Percentiles rank a stretch among this genome's conserved stretches.
phyloP scores from a whole-genome alignment of 345 rosid genomes.

The Euphorbia tirucalli region DNA sequence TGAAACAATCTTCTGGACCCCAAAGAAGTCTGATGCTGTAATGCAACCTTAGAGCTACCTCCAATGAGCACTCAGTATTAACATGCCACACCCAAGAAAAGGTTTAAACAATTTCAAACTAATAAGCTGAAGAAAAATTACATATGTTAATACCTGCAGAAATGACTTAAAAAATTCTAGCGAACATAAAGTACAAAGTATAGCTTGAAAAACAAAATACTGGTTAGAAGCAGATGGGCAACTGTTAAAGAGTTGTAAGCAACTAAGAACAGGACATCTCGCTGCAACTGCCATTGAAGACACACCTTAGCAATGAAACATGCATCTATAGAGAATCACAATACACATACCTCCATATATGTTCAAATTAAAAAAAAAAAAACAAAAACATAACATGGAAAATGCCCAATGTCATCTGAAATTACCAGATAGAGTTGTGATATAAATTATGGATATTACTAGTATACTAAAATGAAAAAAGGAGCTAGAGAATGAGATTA shows the following conservation, averaged over 20 bases:
- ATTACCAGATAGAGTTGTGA: neutral
- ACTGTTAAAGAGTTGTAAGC: neutral
- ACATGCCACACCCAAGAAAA: neutral
- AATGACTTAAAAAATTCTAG: neutral
- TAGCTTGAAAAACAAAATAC: neutral
- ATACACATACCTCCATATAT: neutral
- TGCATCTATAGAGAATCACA: neutral
- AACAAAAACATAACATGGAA: neutral
- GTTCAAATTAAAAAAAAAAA: neutral
- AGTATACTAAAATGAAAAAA: neutral
- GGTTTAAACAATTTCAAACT: neutral
- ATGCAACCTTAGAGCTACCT: neutral
- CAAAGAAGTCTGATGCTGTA: neutral
- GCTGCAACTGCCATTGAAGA: neutral
- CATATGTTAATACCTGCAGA: neutral
- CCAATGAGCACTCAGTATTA: neutral
- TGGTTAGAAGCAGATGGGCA: neutral
- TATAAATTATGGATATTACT: neutral
- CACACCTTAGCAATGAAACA: neutral
- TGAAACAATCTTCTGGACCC: neutral
- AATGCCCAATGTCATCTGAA: neutral
- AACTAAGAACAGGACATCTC: neutral
- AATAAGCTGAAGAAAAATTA: neutral
- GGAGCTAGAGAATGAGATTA: slow-evolving; percentile 21
- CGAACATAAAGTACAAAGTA: neutral